phyloP scores from a whole-genome alignment of 129 eudicot genomes.

The Saposhnikovia divaricata region DNA sequence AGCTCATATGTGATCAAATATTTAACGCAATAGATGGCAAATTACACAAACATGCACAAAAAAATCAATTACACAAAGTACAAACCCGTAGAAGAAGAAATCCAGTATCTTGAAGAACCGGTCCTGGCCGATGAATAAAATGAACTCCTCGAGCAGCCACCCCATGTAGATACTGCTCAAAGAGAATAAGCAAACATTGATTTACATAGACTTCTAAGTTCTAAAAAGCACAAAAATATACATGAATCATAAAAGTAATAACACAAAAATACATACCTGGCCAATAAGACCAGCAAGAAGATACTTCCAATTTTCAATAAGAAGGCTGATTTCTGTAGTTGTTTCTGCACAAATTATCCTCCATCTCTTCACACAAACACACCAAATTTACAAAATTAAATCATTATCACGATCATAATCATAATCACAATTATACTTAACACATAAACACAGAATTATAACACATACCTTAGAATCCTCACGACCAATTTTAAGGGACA shows the following conservation, averaged over 20 bases:
- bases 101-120: conserved; percentile 72
- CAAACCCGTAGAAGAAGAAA: conserved; percentile 81
- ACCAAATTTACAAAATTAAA: not conserved
- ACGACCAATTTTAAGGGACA: conserved; percentile 98
- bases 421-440: no score
- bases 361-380: conserved; percentile 52
- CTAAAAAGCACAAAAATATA: not conserved
- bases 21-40: not conserved
- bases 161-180: conserved; percentile 76
- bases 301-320: conserved; percentile 90
- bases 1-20: not conserved
- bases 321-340: conserved; percentile 74
- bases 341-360: conserved; percentile 84
- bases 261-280: conserved; percentile 42
- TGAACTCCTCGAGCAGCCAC: conserved; percentile 93
- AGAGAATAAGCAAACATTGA: not conserved
- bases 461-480: conserved; percentile 88
- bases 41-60: not conserved
- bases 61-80: conserved; percentile 19
- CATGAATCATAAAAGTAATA: not conserved
- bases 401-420: not conserved
- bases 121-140: conserved; percentile 92
- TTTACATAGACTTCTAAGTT: not conserved
- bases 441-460: no score
- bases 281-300: conserved; percentile 73